Percentiles rank a stretch among this genome's conserved stretches.
Evolutionary conservation across 805 yeast genomes (phyloP).

Genomic region (Starmerella stellata): DNA sequence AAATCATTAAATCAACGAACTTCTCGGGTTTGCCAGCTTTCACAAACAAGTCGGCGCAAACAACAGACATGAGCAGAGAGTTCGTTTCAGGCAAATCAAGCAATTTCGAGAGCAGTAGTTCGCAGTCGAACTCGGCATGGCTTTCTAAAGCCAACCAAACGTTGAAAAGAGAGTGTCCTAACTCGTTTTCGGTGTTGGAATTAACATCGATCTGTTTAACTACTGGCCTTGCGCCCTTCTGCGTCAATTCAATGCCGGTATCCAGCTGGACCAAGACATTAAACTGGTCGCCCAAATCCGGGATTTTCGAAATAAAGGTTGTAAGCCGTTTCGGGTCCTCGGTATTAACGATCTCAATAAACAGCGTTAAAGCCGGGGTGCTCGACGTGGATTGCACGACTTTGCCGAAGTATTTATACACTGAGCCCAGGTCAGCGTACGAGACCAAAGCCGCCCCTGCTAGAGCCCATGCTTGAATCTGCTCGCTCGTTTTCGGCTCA

Average conservation of each 20-base stretch:
- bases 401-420: background rate
- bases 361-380: background rate
- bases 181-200: background rate
- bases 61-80: background rate
- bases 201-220: background rate
- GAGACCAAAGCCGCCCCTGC: slow-evolving; percentile 10
- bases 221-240: too few species aligned
- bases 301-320: background rate
- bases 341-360: background rate
- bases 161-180: background rate
- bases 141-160: background rate
- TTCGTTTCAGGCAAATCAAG: background rate
- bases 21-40: background rate
- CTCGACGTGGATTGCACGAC: background rate
- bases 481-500: background rate
- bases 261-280: background rate
- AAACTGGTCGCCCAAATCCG: background rate
- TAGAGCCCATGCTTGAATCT: slow-evolving; percentile 4
- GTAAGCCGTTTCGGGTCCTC: background rate
- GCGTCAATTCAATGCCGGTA: background rate
- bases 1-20: background rate
- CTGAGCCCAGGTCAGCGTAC: slow-evolving; percentile 13
- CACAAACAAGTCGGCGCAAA: slow-evolving; percentile 1
- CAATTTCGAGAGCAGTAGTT: background rate
- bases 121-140: background rate